A percentile compares a stretch with the other conserved stretches of the same genome.
These are phyloP conservation scores for Colletotrichum sp. DNA, from an alignment of 2,329 filamentous ascomycete species.

Conservation along the genomic window DNA sequence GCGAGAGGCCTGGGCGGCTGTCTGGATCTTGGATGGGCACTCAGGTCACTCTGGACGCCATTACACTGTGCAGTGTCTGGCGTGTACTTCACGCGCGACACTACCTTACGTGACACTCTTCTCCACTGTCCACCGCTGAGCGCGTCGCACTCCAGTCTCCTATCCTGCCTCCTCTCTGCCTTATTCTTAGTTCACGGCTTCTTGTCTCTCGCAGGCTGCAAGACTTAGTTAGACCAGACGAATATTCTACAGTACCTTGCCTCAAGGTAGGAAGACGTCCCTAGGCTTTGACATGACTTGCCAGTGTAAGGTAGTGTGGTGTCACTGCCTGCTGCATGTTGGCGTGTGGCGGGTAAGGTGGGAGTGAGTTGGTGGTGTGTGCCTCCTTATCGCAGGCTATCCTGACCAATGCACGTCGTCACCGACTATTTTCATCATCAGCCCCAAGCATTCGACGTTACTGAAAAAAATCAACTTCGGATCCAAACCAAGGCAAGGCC, in stretches of 20 bases:
- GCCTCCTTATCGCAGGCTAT: constrained; percentile 3
- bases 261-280: neutral
- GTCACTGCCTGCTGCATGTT: neutral
- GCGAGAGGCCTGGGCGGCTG: neutral
- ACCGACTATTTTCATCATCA: constrained; percentile 7
- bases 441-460: neutral
- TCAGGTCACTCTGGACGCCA: neutral
- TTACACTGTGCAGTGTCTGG: neutral
- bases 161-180: neutral
- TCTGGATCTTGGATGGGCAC: constrained; percentile 5
- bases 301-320: neutral
- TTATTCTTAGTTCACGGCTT: neutral
- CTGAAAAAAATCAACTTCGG: neutral
- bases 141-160: neutral
- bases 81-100: neutral
- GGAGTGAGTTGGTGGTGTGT: neutral
- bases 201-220: neutral
- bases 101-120: neutral
- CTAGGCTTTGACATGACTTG: neutral
- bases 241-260: neutral
- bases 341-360: neutral
- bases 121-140: neutral
- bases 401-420: neutral
- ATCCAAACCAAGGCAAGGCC: neutral
- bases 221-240: neutral